Conservation (phyloP, 176 grass and related monocot genomes). For the Carex parvula region DNA sequence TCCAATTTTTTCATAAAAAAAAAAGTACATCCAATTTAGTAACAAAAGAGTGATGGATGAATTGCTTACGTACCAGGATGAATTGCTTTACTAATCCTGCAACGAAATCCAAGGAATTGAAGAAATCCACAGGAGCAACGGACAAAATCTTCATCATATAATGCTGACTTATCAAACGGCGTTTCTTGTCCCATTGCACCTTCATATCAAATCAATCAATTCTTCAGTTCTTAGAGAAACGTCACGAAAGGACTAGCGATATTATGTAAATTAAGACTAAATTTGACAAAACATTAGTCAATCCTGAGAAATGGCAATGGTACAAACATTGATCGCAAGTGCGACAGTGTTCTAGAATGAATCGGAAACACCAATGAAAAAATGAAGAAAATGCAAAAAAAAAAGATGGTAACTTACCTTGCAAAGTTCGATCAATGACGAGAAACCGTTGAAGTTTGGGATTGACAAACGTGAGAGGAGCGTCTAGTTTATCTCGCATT, state of each 20-base stretch:
- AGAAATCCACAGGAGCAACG: slow-evolving; percentile 15
- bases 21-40: background rate
- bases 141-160: slow-evolving; percentile 13
- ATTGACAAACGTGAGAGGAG: background rate
- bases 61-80: slow-evolving; percentile 13
- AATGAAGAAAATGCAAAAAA: background rate
- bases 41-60: background rate
- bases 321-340: background rate
- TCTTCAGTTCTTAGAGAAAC: background rate
- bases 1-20: background rate
- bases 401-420: background rate
- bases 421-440: slow-evolving; percentile 10
- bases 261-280: background rate
- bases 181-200: slow-evolving; percentile 21
- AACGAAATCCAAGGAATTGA: slow-evolving; percentile 25
- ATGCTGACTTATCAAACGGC: background rate
- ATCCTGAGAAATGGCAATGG: background rate
- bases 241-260: background rate
- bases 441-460: slow-evolving; percentile 16
- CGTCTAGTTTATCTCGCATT: background rate
- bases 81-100: slow-evolving; percentile 1
- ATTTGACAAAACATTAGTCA: background rate
- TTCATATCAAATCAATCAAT: slow-evolving; percentile 11
- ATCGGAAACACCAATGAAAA: background rate
- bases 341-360: background rate